Percentiles rank a stretch among this genome's conserved stretches.
Evolutionary conservation across 169 alveolate species (phyloP).

Genomic region (Cryptosporidium sp.): DNA sequence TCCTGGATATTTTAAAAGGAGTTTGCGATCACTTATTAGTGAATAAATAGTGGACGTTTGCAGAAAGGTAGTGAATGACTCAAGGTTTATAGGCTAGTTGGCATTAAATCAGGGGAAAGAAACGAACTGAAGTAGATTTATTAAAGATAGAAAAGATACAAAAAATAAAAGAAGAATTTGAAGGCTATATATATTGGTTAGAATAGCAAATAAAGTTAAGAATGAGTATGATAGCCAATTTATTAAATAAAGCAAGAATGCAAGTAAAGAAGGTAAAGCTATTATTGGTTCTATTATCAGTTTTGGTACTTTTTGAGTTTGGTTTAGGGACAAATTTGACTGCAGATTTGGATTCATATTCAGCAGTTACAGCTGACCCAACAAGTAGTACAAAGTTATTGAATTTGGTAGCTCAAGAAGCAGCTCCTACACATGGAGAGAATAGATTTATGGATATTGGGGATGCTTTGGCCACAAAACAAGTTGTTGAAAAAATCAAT

Average conservation of each 20-base stretch:
- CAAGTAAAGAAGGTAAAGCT: background rate
- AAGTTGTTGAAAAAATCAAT: constrained; percentile 43
- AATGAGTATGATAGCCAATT: background rate
- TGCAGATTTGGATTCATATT: constrained; percentile 38
- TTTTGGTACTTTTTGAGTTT: background rate
- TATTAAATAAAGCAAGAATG: background rate
- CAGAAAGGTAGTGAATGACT: background rate
- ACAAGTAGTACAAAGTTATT: constrained; percentile 17
- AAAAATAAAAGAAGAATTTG: background rate
- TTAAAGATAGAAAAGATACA: no score
- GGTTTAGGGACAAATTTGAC: background rate
- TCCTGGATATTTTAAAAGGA: background rate
- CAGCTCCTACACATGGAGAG: constrained; percentile 48
- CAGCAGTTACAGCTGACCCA: constrained; percentile 31
- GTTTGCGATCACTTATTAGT: background rate
- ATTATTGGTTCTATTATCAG: background rate
- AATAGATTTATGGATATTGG: background rate
- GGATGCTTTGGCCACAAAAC: constrained; percentile 38
- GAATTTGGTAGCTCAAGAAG: constrained; percentile 46
- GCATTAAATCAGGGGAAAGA: background rate
- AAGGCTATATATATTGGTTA: background rate
- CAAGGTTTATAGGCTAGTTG: background rate
- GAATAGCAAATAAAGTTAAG: background rate
- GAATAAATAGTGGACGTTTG: background rate
- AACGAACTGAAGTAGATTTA: no score